A percentile compares a stretch with the other conserved stretches of the same genome.
Conservation (phyloP, 2,329 filamentous ascomycete genomes). For the Plectosphaerella plurivora region DNA sequence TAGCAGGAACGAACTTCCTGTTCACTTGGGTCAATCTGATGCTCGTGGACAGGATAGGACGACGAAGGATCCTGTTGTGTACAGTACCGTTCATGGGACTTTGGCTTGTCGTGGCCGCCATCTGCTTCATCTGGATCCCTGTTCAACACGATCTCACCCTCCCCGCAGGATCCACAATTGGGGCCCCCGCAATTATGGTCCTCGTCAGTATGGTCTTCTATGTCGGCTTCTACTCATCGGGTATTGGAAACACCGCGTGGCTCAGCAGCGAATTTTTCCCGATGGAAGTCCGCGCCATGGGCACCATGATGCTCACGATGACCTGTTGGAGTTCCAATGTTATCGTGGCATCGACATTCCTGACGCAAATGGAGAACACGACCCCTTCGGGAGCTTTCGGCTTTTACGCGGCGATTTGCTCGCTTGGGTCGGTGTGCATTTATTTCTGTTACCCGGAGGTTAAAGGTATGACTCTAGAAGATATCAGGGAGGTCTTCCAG, state of each 20-base stretch:
- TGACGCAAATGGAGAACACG: conserved; percentile 43
- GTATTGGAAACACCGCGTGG: conserved; percentile 43
- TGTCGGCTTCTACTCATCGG: conserved; percentile 36
- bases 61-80: conserved; percentile 36
- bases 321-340: conserved; percentile 42
- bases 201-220: conserved; percentile 38
- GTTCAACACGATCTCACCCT: conserved; percentile 35
- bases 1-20: conserved; percentile 42
- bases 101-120: conserved; percentile 33
- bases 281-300: conserved; percentile 41
- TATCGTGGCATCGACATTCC: conserved; percentile 44
- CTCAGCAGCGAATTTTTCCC: conserved; percentile 41
- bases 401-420: conserved; percentile 46
- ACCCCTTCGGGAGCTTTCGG: conserved; percentile 46
- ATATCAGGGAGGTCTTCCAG: conserved; percentile 45
- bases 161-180: conserved; percentile 23
- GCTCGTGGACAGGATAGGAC: conserved; percentile 38
- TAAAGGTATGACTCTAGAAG: conserved; percentile 50
- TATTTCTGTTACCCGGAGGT: conserved; percentile 49
- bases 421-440: conserved; percentile 39
- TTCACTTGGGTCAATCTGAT: conserved; percentile 44
- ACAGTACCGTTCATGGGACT: conserved; percentile 39
- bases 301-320: conserved; percentile 43
- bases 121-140: conserved; percentile 41
- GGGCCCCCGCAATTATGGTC: conserved; percentile 25